Evolutionary conservation across 2,329 filamentous ascomycete species (phyloP).

Genomic region (Penicillium sp.): DNA sequence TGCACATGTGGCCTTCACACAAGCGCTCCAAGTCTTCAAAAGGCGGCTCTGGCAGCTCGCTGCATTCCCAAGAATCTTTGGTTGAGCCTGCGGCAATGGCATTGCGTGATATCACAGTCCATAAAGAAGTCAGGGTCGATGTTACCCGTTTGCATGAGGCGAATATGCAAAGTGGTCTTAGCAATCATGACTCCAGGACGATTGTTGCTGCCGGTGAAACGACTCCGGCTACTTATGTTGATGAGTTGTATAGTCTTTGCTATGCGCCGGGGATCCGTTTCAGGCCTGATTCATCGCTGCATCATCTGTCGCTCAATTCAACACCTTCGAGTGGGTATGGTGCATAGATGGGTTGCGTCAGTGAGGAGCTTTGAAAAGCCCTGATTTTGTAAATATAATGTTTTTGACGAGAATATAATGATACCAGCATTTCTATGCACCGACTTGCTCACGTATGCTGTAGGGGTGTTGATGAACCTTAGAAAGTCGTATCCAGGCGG

Average conservation of each 20-base stretch:
- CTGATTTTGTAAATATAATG: neutral
- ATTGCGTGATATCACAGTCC: constrained; percentile 63
- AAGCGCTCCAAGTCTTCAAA: constrained; percentile 2
- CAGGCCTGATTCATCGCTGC: constrained; percentile 24
- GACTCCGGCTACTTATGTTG: constrained; percentile 45
- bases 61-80: constrained; percentile 24
- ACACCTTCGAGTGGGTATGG: neutral
- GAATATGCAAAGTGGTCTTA: constrained; percentile 15
- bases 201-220: constrained; percentile 29
- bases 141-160: constrained; percentile 33
- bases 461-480: neutral
- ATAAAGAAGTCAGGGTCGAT: constrained; percentile 63
- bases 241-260: constrained; percentile 46
- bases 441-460: neutral
- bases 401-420: neutral
- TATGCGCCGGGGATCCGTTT: constrained; percentile 33
- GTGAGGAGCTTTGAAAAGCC: neutral
- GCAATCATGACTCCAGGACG: constrained; percentile 24
- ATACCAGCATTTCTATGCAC: neutral
- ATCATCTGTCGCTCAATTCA: constrained; percentile 1
- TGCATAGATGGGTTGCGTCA: neutral
- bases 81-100: constrained; percentile 16
- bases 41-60: neutral
- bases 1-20: constrained; percentile 25
- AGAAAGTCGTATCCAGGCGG: neutral